Base-by-base conservation (phyloP, 805 yeast species). In the Cyberlindnera maritima region DNA sequence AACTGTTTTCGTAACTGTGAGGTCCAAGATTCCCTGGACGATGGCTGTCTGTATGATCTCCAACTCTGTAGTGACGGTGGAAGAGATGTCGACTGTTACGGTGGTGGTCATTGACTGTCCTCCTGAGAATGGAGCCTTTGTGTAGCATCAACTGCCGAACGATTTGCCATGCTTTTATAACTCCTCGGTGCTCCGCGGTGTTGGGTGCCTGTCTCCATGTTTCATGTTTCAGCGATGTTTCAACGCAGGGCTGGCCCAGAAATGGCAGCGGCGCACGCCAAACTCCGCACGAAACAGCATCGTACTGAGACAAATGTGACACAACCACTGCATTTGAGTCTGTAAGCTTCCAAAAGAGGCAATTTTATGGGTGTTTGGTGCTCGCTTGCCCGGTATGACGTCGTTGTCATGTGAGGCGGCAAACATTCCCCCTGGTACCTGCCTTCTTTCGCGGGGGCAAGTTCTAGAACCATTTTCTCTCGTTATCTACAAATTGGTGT, bases 1-100 rank as follows among this genome's bases (percentile, higher is more conserved):
- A 11, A 25, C 14, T 7, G 43, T 23, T 19, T 36, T 31, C 32
- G 46, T 39, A 18, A 53, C 40, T 13, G 43, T 32, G 21, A 53
- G 37, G 28, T 46, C 46, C n/a, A 53, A 29, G 12, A 53, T 31
- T 10, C 56, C 56, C 32, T 46, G 34, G 5, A 53, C 47, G 10
- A 53, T 43, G 11, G 50, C 52, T n/a, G 52, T 50, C 20, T 42
- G 47, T 18, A 51, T 50, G 15, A 26, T n/a, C 19, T 43, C 29
- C 3, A 53, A 6, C 4, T 26, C 8, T 1, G 50, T 32, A 6
- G 50, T 48, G 23, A 50, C 6, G 3, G 54, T 50, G n/a, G 54
- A 43, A 17, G 39, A 34, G 5, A 32, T 12, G 18, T 39, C 47
- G 20, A 33, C 15, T 6, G 42, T 43, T 5, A 48, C 31, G 9